Evolutionary conservation across 345 rosid genomes (phyloP).

Genomic region (Euphorbia pulcherrima): DNA sequence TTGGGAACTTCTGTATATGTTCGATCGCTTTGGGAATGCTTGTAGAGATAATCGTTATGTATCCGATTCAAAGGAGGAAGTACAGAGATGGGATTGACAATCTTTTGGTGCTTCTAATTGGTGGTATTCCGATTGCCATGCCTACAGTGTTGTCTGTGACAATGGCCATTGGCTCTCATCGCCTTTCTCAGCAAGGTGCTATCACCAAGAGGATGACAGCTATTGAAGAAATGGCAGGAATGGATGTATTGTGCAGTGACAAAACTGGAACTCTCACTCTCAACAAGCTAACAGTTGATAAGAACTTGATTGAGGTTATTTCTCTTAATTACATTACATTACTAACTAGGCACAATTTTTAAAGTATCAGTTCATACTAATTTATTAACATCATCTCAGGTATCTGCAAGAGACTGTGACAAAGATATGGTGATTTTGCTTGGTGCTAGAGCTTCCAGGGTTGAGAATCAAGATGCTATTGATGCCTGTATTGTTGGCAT

Average conservation of each 20-base stretch:
- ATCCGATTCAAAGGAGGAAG: slow-evolving; percentile 62
- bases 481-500: slow-evolving; percentile 62
- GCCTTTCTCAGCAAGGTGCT: slow-evolving; percentile 78
- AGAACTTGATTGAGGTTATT: slow-evolving; percentile 61
- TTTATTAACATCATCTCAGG: slow-evolving; percentile 26
- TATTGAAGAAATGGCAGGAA: slow-evolving; percentile 90
- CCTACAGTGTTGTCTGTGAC: slow-evolving; percentile 84
- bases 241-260: slow-evolving; percentile 84
- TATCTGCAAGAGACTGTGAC: slow-evolving; percentile 56
- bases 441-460: slow-evolving; percentile 80
- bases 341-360: not conserved
- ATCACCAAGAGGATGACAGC: slow-evolving; percentile 90
- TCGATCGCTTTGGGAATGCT: slow-evolving; percentile 63
- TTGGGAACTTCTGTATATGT: slow-evolving; percentile 84
- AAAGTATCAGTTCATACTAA: not conserved
- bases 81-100: slow-evolving; percentile 75
- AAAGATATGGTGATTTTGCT: slow-evolving; percentile 50
- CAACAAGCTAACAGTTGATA: slow-evolving; percentile 84
- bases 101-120: slow-evolving; percentile 74
- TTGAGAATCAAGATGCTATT: slow-evolving; percentile 80
- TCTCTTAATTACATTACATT: not conserved
- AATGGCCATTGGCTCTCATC: slow-evolving; percentile 84
- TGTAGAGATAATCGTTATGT: slow-evolving; percentile 68
- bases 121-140: slow-evolving; percentile 93
- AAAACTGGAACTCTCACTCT: slow-evolving; percentile 88